Conservation (phyloP, 164 flowering plant species). For the Hamamelis virginiana region DNA sequence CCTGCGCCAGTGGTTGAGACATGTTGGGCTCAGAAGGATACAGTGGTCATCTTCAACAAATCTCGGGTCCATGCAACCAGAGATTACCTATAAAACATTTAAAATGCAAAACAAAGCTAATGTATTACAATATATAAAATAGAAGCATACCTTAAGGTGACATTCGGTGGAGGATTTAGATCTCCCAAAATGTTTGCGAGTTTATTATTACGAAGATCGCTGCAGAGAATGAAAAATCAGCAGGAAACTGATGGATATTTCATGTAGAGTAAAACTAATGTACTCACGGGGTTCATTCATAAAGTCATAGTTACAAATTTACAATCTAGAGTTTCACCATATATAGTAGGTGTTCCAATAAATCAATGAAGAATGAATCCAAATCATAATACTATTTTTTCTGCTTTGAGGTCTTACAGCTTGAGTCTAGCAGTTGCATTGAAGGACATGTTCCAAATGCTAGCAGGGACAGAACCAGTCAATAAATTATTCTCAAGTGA, state of each 20-base stretch:
- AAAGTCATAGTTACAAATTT: neutral
- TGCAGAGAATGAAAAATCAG: conserved; percentile 30
- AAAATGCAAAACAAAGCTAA: neutral
- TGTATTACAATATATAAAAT: neutral
- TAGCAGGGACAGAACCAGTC: conserved; percentile 27
- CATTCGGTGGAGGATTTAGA: conserved; percentile 64
- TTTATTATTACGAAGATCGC: conserved; percentile 69
- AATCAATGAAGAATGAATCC: conserved; percentile 1
- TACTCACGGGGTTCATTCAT: neutral
- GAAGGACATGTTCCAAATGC: conserved; percentile 48
- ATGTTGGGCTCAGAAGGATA: neutral
- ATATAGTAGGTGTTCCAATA: neutral
- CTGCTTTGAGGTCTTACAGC: conserved; percentile 46
- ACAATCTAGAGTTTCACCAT: neutral
- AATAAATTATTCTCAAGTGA: conserved; percentile 26
- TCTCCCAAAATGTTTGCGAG: conserved; percentile 48
- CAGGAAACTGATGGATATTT: neutral
- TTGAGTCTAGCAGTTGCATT: conserved; percentile 33
- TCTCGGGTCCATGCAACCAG: neutral
- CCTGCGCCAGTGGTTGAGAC: neutral
- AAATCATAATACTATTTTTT: neutral
- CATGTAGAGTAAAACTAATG: neutral
- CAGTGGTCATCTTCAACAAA: neutral
- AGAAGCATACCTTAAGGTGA: conserved; percentile 56
- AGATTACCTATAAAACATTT: neutral